Percentiles rank a stretch among this genome's conserved stretches.
Conservation (phyloP, 2,329 filamentous ascomycete species). For the Boeremia exigua region DNA sequence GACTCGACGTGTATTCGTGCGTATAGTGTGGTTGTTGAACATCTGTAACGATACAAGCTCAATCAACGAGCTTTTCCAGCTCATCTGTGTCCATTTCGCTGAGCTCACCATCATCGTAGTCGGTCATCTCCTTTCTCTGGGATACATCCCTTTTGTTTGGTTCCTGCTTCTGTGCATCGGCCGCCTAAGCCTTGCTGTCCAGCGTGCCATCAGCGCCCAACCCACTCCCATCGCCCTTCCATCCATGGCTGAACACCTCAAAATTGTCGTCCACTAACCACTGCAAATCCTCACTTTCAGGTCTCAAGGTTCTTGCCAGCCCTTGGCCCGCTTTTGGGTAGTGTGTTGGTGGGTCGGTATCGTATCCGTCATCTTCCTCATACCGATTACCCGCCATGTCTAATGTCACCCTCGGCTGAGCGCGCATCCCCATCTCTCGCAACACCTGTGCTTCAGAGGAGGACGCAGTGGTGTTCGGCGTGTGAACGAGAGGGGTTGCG, state of each 20-base stretch:
- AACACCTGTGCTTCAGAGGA: slow-evolving; percentile 45
- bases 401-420: slow-evolving; percentile 24
- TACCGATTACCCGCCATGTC: slow-evolving; percentile 34
- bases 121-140: background rate
- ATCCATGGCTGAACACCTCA: slow-evolving; percentile 62
- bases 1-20: background rate
- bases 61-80: slow-evolving; percentile 8
- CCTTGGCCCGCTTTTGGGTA: slow-evolving; percentile 70
- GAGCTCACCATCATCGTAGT: background rate
- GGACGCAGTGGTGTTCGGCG: slow-evolving; percentile 35
- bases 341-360: slow-evolving; percentile 59
- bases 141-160: background rate
- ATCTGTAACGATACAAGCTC: background rate
- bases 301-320: slow-evolving; percentile 59
- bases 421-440: slow-evolving; percentile 28
- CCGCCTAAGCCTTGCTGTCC: slow-evolving; percentile 13
- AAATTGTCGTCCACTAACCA: slow-evolving; percentile 68
- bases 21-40: background rate
- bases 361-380: slow-evolving; percentile 60
- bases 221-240: slow-evolving; percentile 44
- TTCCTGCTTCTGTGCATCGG: background rate
- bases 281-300: slow-evolving; percentile 64
- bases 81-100: slow-evolving; percentile 16
- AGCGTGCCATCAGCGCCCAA: slow-evolving; percentile 37
- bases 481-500: slow-evolving; percentile 25